Evolutionary conservation across 495 filamentous ascomycete species (phyloP).

Genomic region (Aspergillus asperescens): DNA sequence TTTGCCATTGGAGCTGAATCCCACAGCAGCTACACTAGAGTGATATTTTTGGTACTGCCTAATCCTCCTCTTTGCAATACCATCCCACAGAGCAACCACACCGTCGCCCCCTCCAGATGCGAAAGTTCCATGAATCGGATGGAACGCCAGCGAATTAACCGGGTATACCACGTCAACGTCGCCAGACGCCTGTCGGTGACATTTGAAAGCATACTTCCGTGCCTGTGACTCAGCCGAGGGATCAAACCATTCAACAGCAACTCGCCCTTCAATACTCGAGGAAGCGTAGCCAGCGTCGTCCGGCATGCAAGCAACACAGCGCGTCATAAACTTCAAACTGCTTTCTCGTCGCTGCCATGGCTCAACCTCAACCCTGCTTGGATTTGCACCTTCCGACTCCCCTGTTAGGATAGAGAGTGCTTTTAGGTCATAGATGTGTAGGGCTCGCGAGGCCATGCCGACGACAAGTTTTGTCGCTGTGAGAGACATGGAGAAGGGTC

Average conservation of each 20-base stretch:
- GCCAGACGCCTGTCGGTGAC: conserved; percentile 72
- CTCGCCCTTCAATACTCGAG: conserved; percentile 83
- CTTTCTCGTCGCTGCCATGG: conserved; percentile 91
- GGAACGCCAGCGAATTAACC: conserved; percentile 89
- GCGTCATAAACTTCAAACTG: conserved; percentile 90
- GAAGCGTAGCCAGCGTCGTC: conserved; percentile 88
- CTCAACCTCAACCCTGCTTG: conserved; percentile 52
- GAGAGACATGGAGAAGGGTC: conserved; percentile 80
- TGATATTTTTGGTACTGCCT: conserved; percentile 81
- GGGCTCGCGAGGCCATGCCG: conserved; percentile 85
- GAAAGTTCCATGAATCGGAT: conserved; percentile 86
- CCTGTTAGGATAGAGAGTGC: conserved; percentile 52
- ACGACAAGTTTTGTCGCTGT: conserved; percentile 82
- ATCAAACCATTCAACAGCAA: conserved; percentile 97
- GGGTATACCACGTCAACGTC: conserved; percentile 88
- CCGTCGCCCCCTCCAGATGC: conserved; percentile 91
- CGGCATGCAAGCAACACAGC: conserved; percentile 94
- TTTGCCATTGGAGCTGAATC: conserved; percentile 73
- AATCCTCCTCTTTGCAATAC: conserved; percentile 82
- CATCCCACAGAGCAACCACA: conserved; percentile 94
- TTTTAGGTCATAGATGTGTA: conserved; percentile 88
- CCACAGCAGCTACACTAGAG: conserved; percentile 68
- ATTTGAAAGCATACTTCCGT: conserved; percentile 97
- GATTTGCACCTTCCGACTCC: conserved; percentile 36
- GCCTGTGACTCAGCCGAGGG: conserved; percentile 75